phyloP scores from a whole-genome alignment of 2,329 filamentous ascomycete species.

The Blumeriella jaapii region DNA sequence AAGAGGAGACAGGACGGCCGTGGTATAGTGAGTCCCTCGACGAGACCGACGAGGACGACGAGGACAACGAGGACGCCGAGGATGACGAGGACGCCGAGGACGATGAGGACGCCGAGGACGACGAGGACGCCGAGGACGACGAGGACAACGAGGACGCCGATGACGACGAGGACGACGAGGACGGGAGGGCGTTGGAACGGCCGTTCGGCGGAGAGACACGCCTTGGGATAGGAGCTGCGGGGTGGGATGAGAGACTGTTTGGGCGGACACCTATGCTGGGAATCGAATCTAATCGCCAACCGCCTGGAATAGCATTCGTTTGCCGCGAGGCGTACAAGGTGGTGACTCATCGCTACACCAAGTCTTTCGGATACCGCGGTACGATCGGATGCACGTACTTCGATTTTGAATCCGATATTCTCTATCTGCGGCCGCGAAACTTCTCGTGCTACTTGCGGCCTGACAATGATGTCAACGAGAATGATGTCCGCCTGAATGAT shows the following conservation, averaged over 20 bases:
- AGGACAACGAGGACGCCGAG: not conserved
- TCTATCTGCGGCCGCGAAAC: conserved; percentile 1
- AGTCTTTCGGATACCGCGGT: conserved; percentile 1
- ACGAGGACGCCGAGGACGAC: not conserved
- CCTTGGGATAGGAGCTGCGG: not conserved
- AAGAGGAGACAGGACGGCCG: not conserved
- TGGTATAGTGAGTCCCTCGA: too few relatives aligned
- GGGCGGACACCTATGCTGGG: not conserved
- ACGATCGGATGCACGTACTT: conserved; percentile 2
- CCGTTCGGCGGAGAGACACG: not conserved
- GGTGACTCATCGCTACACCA: not conserved
- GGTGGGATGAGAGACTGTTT: not conserved
- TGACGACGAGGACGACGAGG: not conserved
- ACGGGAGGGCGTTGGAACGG: not conserved
- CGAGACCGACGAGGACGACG: not conserved
- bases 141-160: not conserved
- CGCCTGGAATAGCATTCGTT: not conserved
- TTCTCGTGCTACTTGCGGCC: not conserved
- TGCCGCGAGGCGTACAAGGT: conserved; percentile 6
- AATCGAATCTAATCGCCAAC: not conserved
- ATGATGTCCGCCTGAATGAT: not conserved
- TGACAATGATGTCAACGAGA: too few relatives aligned
- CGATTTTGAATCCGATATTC: conserved; percentile 5
- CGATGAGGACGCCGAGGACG: not conserved
- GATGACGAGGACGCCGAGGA: not conserved